A percentile compares a stretch with the other conserved stretches of the same genome.
These are phyloP conservation scores for Neofusicoccum sp. DNA, from an alignment of 2,329 filamentous ascomycete genomes.

Conservation along the genomic window DNA sequence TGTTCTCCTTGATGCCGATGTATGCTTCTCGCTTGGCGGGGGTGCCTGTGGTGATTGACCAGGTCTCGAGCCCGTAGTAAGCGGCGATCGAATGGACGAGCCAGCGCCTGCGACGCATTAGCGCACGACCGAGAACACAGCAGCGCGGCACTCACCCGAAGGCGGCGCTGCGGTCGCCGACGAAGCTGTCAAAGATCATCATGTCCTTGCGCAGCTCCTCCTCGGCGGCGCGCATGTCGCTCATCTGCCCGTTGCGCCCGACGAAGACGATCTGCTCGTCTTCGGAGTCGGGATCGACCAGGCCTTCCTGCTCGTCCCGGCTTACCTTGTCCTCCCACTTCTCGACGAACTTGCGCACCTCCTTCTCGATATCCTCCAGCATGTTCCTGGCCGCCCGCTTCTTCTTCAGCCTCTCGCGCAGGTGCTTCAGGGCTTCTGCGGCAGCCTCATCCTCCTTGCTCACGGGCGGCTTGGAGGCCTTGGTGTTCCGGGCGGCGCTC, in stretches of 20 bases:
- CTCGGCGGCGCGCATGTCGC: conserved; percentile 56
- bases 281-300: conserved; percentile 52
- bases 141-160: conserved; percentile 70
- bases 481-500: conserved; percentile 47
- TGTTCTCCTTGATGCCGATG: conserved; percentile 66
- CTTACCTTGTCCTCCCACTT: conserved; percentile 56
- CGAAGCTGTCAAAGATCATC: conserved; percentile 79
- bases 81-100: conserved; percentile 88
- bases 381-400: conserved; percentile 75
- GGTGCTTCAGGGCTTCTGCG: conserved; percentile 71
- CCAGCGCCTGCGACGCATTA: conserved; percentile 67
- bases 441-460: conserved; percentile 46
- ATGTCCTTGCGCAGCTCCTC: conserved; percentile 62
- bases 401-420: conserved; percentile 80
- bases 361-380: conserved; percentile 81
- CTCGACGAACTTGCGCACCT: conserved; percentile 74
- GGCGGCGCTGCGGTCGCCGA: conserved; percentile 72
- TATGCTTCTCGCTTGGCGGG: conserved; percentile 80
- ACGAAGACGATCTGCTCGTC: conserved; percentile 95
- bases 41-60: conserved; percentile 72
- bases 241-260: conserved; percentile 67
- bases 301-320: conserved; percentile 51
- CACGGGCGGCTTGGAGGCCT: conserved; percentile 38
- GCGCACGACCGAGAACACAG: background rate
- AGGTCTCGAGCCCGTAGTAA: conserved; percentile 88